These are phyloP conservation scores for Parietichytrium sp. DNA, from an alignment of 108 stramenopile species.

Conservation along the genomic window DNA sequence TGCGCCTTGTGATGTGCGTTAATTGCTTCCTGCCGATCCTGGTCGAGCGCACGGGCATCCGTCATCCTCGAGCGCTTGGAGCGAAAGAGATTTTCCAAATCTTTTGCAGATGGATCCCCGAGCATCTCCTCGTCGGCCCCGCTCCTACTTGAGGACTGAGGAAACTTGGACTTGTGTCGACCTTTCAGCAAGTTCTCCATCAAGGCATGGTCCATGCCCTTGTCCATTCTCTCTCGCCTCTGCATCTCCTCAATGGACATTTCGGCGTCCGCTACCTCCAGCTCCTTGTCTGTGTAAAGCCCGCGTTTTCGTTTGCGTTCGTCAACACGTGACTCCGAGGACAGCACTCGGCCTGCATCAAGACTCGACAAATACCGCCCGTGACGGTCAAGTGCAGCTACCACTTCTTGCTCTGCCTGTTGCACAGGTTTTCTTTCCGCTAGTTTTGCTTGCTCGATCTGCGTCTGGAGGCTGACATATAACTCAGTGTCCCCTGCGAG, in stretches of 20 bases:
- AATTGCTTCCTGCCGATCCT: background rate
- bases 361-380: background rate
- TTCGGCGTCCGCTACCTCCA: background rate
- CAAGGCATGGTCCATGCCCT: background rate
- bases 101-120: background rate
- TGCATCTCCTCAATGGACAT: background rate
- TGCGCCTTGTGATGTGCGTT: conserved; percentile 12
- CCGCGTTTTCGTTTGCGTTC: conserved; percentile 19
- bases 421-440: background rate
- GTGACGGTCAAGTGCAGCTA: background rate
- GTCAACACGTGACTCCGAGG: background rate
- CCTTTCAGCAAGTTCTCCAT: background rate
- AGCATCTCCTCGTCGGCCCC: background rate
- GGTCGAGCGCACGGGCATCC: background rate
- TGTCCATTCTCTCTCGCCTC: background rate
- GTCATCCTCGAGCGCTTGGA: background rate
- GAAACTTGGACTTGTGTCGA: conserved; percentile 5
- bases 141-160: background rate
- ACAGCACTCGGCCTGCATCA: background rate
- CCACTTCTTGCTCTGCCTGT: background rate
- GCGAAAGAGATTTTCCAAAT: background rate
- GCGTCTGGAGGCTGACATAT: background rate
- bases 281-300: background rate
- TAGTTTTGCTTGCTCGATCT: background rate
- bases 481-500: conserved; percentile 14